Base-by-base conservation (phyloP, 257 asterid species). In the Plectranthus barbatus region DNA sequence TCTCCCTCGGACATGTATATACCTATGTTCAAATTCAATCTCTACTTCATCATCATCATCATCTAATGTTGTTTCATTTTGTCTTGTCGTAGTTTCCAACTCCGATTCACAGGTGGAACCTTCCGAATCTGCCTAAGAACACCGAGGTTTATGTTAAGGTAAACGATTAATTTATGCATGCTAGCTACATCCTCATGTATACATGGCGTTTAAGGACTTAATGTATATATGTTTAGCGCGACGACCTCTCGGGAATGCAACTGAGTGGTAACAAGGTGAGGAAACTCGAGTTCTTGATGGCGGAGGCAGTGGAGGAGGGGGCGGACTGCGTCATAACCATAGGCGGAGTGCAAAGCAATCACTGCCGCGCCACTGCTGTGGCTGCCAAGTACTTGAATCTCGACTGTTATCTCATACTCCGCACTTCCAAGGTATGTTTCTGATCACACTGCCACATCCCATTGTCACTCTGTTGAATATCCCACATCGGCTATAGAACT, bases 221-320 rank as follows among this genome's bases (percentile, higher is more conserved):
- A 34, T n/a, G 46, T 70, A 72, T 24, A 56, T 62, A 60, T 72
- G 48, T 64, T 20, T 68, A 88, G 99, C 90, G 99, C 12, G 99
- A 92, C 72, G 97, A 89, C 84, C 84, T 92, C 49, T 85, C 99
- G 15, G 99, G 99, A 60, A 86, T 92, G 97, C 96, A 89, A 72
- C 68, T 92, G 75, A 92, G 99, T 74, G 99, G 99, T 64, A 92
- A 92, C 85, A 92, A 92, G 91, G 95, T 89, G 57, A 79, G 99
- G 78, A 89, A 89, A 74, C 97, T 92, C 20, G 99, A 92, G 66
- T 92, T 92, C 85, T 81, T 92, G 83, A 41, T 87, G 77, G 97
- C 96, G 18, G 99, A 86, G 68, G 99, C 99, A 1, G 86, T 85
- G 74, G 84, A 79, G 20, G 74, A 80, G 70, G 99, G 95, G 45